Percentiles rank a stretch among this genome's conserved stretches.
These are phyloP conservation scores for Candida koratica DNA, from an alignment of 805 yeast species.

Conservation along the genomic window DNA sequence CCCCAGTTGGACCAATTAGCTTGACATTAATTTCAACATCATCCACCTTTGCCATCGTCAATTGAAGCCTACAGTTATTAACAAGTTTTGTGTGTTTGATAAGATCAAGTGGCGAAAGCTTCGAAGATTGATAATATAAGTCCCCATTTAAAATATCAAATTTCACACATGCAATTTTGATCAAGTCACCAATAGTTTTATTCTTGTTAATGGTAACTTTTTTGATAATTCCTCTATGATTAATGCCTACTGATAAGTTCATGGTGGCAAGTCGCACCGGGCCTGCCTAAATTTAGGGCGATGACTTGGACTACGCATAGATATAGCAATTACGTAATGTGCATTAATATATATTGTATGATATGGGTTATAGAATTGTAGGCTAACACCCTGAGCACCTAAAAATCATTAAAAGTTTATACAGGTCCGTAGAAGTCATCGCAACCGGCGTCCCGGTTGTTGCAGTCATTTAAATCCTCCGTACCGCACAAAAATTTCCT, in stretches of 20 bases:
- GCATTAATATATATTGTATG: too few species aligned
- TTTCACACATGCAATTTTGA: slow-evolving; percentile 19
- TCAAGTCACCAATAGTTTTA: slow-evolving; percentile 28
- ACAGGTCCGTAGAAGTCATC: too few species aligned
- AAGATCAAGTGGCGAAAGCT: slow-evolving; percentile 30
- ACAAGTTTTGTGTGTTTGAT: slow-evolving; percentile 29
- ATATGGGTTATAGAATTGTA: too few species aligned
- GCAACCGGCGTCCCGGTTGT: slow-evolving; percentile 6
- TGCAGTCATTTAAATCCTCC: slow-evolving; percentile 4
- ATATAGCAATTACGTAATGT: too few species aligned
- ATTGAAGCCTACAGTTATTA: slow-evolving; percentile 31
- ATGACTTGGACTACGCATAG: too few species aligned
- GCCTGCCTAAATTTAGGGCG: too few species aligned
- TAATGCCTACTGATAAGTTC: slow-evolving; percentile 20
- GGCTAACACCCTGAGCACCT: too few species aligned
- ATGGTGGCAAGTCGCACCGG: slow-evolving; percentile 2
- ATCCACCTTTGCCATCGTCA: slow-evolving; percentile 16
- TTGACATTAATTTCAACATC: slow-evolving; percentile 9
- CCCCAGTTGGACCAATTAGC: slow-evolving; percentile 7
- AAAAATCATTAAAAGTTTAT: too few species aligned
- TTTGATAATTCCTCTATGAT: slow-evolving; percentile 22
- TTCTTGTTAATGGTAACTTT: slow-evolving; percentile 25
- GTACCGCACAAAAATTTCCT: slow-evolving; percentile 2
- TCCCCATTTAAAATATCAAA: slow-evolving; percentile 27
- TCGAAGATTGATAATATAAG: slow-evolving; percentile 26